These are phyloP conservation scores for Zoysia pacifica DNA, from an alignment of 176 grass and related monocot genomes.

Conservation along the genomic window DNA sequence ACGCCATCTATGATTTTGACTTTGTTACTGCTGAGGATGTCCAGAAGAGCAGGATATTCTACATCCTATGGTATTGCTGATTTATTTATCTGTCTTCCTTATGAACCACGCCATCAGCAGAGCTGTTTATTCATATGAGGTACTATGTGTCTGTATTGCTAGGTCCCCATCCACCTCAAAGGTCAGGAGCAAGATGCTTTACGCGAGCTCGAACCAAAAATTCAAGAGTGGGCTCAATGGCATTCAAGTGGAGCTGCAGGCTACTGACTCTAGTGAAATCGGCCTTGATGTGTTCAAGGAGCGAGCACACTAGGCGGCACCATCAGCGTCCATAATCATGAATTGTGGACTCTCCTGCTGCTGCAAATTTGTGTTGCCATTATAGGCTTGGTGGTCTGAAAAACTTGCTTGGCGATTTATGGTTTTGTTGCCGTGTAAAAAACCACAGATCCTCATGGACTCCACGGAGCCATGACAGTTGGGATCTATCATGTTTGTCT, in stretches of 20 bases:
- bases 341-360: conserved; percentile 35
- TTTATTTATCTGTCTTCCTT: background rate
- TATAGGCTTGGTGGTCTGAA: conserved; percentile 53
- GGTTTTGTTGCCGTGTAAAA: conserved; percentile 55
- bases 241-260: conserved; percentile 78
- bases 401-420: conserved; percentile 53
- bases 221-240: conserved; percentile 72
- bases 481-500: conserved; percentile 53
- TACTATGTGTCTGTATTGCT: conserved; percentile 20
- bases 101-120: background rate
- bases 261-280: conserved; percentile 73
- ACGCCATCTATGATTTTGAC: conserved; percentile 76
- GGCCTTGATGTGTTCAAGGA: conserved; percentile 66
- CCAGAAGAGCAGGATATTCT: conserved; percentile 93
- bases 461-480: conserved; percentile 33
- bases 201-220: conserved; percentile 65
- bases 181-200: conserved; percentile 92
- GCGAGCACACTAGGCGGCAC: conserved; percentile 41
- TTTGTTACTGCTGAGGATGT: conserved; percentile 74
- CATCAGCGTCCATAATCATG: background rate
- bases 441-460: conserved; percentile 35
- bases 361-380: conserved; percentile 44
- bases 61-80: conserved; percentile 69
- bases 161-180: conserved; percentile 68
- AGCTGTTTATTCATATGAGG: conserved; percentile 1